Evolutionary conservation across 1,139 yeast genomes (phyloP), one percentile per base, ranked within the genome.

Genomic region (Geotrichum macrosporum): DNA sequence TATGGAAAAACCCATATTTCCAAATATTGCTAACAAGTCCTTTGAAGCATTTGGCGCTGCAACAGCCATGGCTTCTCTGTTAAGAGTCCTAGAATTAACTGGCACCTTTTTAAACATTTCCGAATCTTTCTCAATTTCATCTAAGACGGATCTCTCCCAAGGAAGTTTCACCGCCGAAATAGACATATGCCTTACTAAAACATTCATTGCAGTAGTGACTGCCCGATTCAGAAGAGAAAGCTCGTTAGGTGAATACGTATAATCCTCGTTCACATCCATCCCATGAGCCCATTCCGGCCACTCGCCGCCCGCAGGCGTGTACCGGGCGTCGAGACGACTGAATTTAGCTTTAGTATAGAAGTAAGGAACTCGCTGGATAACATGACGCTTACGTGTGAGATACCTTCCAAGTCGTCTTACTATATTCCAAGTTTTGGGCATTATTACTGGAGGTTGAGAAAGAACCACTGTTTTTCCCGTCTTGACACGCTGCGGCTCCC

Each of bases 341-440:
- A 27, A 29, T 16, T 37, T 37, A 6, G 24, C 65, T 0, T 81
- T 75, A 0, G 87, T 77, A 22, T 76, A 70, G 35, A 81, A 58
- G 54, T 76, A 80, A 0, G 88, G 88, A 12, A 81, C 73, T 35
- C 76, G 69, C 54, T 78, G 80, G 5, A 71, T 60, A 4, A 65
- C 47, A 16, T 66, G 60, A 16, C 52, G 45, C 20, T 27, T 37
- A n/a, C 12, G 32, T 18, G 26, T 9, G 19, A 21, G 36, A 9
- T 19, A 20, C 4, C 29, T 18, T 6, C 24, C 40, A n/a, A 38
- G 21, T 9, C 27, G 18, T 8, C 24, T 10, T 9, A 33, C 12
- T 2, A 32, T n/a, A 12, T 27, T 36, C n/a, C 9, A 38, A 31
- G 20, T 56, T 55, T 19, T 41, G 50, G 36, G 48, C 54, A 26